Conservation (phyloP, 2,329 filamentous ascomycete genomes). For the Hysterium pulicare region DNA sequence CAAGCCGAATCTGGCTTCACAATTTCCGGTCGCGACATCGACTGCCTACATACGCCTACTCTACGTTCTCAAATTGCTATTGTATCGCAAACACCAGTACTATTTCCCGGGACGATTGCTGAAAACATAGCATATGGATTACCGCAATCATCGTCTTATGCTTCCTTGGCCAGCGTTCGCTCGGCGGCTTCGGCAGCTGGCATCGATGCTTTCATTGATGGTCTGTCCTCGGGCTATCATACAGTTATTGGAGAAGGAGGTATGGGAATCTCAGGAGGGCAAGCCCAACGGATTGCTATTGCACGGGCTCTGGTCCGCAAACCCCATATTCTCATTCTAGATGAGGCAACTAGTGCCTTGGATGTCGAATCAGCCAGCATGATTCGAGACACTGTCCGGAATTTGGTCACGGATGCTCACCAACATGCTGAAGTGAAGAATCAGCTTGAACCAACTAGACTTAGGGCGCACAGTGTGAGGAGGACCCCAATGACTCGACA, state of each 20-base stretch:
- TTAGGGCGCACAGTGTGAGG: constrained; percentile 11
- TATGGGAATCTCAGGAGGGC: constrained; percentile 70
- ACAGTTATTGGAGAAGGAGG: constrained; percentile 77
- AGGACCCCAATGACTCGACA: constrained; percentile 10
- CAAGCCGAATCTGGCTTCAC: constrained; percentile 43
- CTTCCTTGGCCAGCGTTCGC: constrained; percentile 44
- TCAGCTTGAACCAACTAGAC: neutral
- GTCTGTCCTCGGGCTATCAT: constrained; percentile 66
- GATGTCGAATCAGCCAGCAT: constrained; percentile 65
- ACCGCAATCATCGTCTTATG: constrained; percentile 50
- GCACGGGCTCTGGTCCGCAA: constrained; percentile 71
- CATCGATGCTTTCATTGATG: constrained; percentile 73
- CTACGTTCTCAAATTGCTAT: constrained; percentile 63
- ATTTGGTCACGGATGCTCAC: constrained; percentile 43
- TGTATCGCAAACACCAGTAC: constrained; percentile 66
- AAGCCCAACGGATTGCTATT: constrained; percentile 77
- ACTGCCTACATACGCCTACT: constrained; percentile 56
- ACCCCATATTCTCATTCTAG: constrained; percentile 72
- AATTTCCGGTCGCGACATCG: constrained; percentile 58
- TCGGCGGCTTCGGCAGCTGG: constrained; percentile 56
- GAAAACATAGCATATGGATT: constrained; percentile 84
- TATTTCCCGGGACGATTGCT: constrained; percentile 74
- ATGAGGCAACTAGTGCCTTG: constrained; percentile 82
- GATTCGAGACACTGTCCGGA: constrained; percentile 61
- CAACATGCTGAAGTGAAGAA: neutral